Base-by-base conservation (phyloP, 2,329 filamentous ascomycete genomes). In the Calonectria hongkongensis region DNA sequence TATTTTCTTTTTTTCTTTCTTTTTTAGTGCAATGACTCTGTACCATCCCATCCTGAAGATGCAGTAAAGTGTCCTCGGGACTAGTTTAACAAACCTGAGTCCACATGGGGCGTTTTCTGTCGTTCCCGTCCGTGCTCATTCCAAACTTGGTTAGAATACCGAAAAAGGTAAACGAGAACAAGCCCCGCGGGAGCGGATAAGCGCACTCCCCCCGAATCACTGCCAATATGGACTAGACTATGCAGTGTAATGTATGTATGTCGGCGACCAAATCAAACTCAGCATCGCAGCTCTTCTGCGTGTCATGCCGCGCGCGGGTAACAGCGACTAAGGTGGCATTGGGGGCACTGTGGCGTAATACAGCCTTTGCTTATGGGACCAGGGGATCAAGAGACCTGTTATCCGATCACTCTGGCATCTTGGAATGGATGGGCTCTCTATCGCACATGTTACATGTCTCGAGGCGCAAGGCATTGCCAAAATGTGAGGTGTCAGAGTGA, bases 81-180 rank as follows among this genome's bases (percentile, higher is more conserved):
- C 21, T 48, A 21, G 43, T 60, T 41, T 12, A 21, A 41, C 21
- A 41, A 62, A 30, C 33, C 39, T 43, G 16, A 63, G 58, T 30
- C 58, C 25, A 30, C 41, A n/a, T 47, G 25, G 39, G 25, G 8
- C 25, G 6, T 18, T 47, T 45, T 47, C 39, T 45, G 39, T 63
- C 27, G 58, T 45, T 62, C 16, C 41, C 41, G 25, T 47, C 39
- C 18, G 13, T 33, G 18, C 41, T 47, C 41, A 25, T 41, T 21
- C 58, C 41, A 25, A 33, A 47, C 25, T 21, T 2, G 39, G 39
- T 43, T 63, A 63, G 39, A n/a, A 39, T 54, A 28, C 64, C 47
- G 48, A 28, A 66, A 51, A 41, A 13, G 36, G 47, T 54, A 66
- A 66, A 66, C 64, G 64, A 66, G 64, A 33, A 39, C 33, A 41